phyloP scores from a whole-genome alignment of 495 filamentous ascomycete species.

The Xylaria grammica region DNA sequence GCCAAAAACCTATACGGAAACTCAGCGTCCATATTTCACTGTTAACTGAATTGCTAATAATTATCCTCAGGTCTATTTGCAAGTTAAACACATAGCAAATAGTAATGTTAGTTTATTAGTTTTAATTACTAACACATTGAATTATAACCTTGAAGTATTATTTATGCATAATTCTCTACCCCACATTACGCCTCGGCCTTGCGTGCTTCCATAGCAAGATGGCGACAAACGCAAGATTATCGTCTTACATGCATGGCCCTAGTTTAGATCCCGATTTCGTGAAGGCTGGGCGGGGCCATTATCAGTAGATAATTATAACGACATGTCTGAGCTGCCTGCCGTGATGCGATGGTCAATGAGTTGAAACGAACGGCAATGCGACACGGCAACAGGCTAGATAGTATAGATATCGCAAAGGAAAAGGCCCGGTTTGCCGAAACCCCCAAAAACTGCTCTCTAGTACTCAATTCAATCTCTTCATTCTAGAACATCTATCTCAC shows the following conservation, averaged over 20 bases:
- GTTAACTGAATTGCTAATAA: neutral
- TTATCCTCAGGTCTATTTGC: neutral
- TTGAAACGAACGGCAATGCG: neutral
- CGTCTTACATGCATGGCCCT: constrained; percentile 9
- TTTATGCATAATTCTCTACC: constrained; percentile 5
- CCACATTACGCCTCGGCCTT: neutral
- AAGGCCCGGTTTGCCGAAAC: neutral
- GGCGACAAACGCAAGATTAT: constrained; percentile 10
- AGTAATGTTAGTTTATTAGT: neutral
- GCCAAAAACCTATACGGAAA: neutral
- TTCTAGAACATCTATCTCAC: constrained; percentile 4
- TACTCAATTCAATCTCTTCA: constrained; percentile 2
- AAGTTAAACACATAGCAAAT: neutral
- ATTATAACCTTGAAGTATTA: too few relatives aligned
- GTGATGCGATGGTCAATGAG: constrained; percentile 3
- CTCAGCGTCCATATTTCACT: neutral
- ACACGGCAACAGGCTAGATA: neutral
- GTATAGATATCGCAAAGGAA: constrained; percentile 7
- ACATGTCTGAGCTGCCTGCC: constrained; percentile 9
- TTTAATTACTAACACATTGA: too few relatives aligned
- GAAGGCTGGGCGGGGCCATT: neutral
- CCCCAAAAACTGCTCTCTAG: neutral
- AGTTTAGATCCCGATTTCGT: constrained; percentile 8
- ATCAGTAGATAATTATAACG: neutral
- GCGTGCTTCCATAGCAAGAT: constrained; percentile 12